Conservation (phyloP, 106 monocot genomes). For the Hemerocallis citrina region DNA sequence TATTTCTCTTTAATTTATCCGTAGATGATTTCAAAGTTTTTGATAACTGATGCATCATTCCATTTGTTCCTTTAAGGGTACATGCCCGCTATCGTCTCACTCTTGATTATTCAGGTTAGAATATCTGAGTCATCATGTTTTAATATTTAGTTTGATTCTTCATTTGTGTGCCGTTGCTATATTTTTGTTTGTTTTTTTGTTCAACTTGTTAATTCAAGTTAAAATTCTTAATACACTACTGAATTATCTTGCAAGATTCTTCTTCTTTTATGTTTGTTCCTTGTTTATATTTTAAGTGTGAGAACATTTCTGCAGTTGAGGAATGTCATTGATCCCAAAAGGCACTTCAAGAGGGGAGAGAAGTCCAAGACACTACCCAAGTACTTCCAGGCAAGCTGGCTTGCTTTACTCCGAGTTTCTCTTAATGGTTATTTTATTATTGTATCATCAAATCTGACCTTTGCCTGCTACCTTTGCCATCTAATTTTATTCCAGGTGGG, state of each 20-base stretch:
- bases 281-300: neutral
- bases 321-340: conserved; percentile 57
- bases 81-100: no score
- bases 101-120: neutral
- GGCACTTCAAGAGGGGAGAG: conserved; percentile 51
- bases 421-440: neutral
- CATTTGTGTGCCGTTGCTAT: no score
- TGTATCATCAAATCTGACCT: neutral
- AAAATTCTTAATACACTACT: neutral
- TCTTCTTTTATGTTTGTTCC: no score
- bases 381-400: conserved; percentile 55
- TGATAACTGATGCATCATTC: no score
- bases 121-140: neutral
- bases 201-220: neutral
- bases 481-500: conserved; percentile 39
- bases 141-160: neutral
- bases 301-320: conserved; percentile 48
- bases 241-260: neutral
- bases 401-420: neutral
- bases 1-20: no score
- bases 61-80: no score
- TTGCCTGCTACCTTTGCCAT: neutral
- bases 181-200: neutral
- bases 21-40: no score
- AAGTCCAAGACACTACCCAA: conserved; percentile 45